A percentile compares a stretch with the other conserved stretches of the same genome.
Conservation (phyloP, 1,284 basidiomycete species). For the Microstroma glucosiphilum region DNA sequence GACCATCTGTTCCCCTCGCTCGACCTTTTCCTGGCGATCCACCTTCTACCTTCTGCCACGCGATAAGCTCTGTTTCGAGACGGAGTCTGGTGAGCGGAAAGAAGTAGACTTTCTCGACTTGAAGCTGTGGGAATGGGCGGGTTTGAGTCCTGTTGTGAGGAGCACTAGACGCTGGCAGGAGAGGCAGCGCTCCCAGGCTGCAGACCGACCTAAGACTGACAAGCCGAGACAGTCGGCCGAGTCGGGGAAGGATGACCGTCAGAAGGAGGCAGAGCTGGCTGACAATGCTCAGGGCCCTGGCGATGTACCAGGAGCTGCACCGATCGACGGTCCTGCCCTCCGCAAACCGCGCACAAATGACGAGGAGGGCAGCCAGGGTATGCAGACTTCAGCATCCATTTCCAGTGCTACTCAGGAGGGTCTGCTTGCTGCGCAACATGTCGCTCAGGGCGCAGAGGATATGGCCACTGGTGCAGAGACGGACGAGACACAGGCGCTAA, state of each 20-base stretch:
- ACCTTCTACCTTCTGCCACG: slow-evolving; percentile 48
- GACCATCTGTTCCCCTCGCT: slow-evolving; percentile 43
- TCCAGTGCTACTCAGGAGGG: too few relatives aligned
- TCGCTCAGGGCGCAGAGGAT: too few relatives aligned
- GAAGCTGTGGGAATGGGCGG: slow-evolving; percentile 26
- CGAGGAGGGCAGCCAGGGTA: too few relatives aligned
- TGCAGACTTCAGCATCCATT: too few relatives aligned
- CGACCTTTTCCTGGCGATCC: slow-evolving; percentile 46
- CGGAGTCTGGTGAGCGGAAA: slow-evolving; percentile 18
- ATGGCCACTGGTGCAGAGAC: too few relatives aligned
- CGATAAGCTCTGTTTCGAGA: slow-evolving; percentile 29
- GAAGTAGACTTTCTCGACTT: slow-evolving; percentile 33
- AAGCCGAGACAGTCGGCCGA: neutral
- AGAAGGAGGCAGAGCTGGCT: neutral
- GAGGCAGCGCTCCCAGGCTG: neutral
- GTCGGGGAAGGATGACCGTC: neutral
- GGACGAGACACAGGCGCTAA: too few relatives aligned
- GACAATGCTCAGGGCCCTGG: slow-evolving; percentile 1
- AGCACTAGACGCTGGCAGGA: slow-evolving; percentile 5
- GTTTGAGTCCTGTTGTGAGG: slow-evolving; percentile 26
- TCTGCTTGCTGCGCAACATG: too few relatives aligned
- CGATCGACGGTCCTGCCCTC: too few relatives aligned
- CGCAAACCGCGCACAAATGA: too few relatives aligned
- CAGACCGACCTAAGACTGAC: slow-evolving; percentile 11
- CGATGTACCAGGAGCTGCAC: slow-evolving; percentile 15